phyloP scores from a whole-genome alignment of 805 yeast genomes.

The Nadsonia fulvescens region DNA sequence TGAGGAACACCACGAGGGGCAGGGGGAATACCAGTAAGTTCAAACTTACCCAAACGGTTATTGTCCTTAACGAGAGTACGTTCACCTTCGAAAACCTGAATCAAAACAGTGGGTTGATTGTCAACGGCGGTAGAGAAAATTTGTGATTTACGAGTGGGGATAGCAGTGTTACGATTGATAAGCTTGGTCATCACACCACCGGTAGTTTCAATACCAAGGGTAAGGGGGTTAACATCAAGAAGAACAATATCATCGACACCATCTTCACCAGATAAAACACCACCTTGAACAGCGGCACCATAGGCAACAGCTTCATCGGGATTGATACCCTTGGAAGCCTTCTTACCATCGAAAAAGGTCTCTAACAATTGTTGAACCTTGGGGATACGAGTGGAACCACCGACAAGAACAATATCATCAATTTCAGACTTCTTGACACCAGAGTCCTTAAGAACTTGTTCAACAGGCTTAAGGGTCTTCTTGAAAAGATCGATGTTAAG shows the following conservation, averaged over 20 bases:
- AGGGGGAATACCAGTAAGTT: constrained; percentile 73
- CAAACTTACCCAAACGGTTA: constrained; percentile 75
- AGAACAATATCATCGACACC: constrained; percentile 81
- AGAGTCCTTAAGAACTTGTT: constrained; percentile 86
- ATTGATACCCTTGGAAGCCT: constrained; percentile 91
- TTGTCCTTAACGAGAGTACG: constrained; percentile 88
- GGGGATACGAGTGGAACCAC: constrained; percentile 99
- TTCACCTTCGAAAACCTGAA: constrained; percentile 93
- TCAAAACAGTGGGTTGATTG: constrained; percentile 88
- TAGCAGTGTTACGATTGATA: constrained; percentile 86
- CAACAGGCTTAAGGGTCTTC: constrained; percentile 90
- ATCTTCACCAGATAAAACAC: constrained; percentile 89
- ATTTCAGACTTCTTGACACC: constrained; percentile 73
- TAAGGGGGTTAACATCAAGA: constrained; percentile 85
- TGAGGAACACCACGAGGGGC: constrained; percentile 89
- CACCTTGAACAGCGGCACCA: constrained; percentile 99
- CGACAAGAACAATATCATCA: constrained; percentile 90
- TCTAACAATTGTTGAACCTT: constrained; percentile 89
- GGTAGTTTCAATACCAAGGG: constrained; percentile 90
- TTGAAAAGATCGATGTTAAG: constrained; percentile 82
- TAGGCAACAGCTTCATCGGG: constrained; percentile 99
- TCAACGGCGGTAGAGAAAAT: constrained; percentile 92
- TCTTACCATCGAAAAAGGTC: constrained; percentile 81
- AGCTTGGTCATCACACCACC: constrained; percentile 96
- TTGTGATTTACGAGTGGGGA: constrained; percentile 90